Evolutionary conservation across 2,329 filamentous ascomycete genomes (phyloP), one percentile per base, ranked within the genome.

Genomic region (Neonectria punicea): DNA sequence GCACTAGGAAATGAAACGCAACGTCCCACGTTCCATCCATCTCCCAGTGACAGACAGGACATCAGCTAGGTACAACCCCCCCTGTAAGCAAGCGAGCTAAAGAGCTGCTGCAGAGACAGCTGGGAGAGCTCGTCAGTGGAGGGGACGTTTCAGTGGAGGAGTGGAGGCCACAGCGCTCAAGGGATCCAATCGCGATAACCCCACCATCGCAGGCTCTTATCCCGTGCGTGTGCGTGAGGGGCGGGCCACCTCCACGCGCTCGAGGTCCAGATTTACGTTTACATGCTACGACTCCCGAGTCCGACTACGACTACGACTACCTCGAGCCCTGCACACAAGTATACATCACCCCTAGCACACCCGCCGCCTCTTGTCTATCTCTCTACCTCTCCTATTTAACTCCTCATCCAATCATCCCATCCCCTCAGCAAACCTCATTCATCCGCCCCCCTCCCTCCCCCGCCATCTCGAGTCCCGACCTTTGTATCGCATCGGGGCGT

Each of bases 1-100:
- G 30, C 51, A 57, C 43, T 53, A 60, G 41, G 16, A 60, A 49
- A 61, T 46, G 30, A 14, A 32, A 49, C 51, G 18, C 41, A 47
- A 47, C 30, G 54, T 50, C n/a, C 44, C 44, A 34, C 30, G 49
- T 51, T 36, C 32, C 25, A 25, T 25, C 25, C 22, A 22, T 22
- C 25, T 25, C 25, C 13, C 13, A n/a, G 16, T 41, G 51, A 41
- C 51, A 28, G 51, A 51, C 54, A 49, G 25, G 14, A 6, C 30
- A 22, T 25, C 25, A 25, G 25, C 25, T 36, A 36, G 34, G 32
- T 34, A 34, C 14, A 16, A 14, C 14, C 34, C 34, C 47, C 47
- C 34, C 30, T n/a, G n/a, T 20, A 7, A 18, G 28, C n/a, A 18
- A 32, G 49, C 3, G 30, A 34, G 49, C 28, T 20, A 51, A 13